Conservation (phyloP, 768 basidiomycete genomes). For the Tylopilus plumbeoviolaceoides region DNA sequence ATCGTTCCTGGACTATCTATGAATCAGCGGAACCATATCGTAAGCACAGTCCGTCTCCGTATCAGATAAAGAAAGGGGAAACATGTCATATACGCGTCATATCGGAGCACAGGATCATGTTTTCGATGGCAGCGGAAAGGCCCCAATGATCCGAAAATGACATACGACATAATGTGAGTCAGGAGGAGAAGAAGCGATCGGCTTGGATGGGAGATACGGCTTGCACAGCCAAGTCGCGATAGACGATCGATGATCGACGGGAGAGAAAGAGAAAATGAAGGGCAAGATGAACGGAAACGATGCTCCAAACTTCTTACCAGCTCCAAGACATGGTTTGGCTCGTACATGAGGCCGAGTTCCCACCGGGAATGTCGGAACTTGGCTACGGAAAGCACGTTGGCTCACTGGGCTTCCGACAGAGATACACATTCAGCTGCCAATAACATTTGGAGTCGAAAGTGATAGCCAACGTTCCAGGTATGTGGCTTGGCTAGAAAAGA, state of each 20-base stretch:
- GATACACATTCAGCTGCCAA: too few species aligned
- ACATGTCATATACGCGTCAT: neutral
- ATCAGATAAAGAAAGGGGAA: neutral
- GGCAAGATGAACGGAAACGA: neutral
- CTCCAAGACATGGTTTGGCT: neutral
- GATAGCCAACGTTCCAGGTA: too few species aligned
- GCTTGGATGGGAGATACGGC: neutral
- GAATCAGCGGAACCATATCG: neutral
- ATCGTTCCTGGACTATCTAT: neutral
- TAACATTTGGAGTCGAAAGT: too few species aligned
- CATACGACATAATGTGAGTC: neutral
- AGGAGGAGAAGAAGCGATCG: neutral
- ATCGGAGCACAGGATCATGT: neutral
- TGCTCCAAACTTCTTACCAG: neutral
- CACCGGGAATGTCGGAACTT: neutral
- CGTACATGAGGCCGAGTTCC: neutral
- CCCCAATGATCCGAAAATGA: neutral
- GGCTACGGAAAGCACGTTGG: too few species aligned
- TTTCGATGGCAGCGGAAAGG: neutral
- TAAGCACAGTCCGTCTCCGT: neutral
- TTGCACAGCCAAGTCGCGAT: neutral
- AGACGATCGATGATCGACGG: conserved; percentile 1
- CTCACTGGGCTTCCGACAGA: too few species aligned
- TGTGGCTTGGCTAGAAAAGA: too few species aligned
- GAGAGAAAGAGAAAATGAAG: neutral